Evolutionary conservation across 805 yeast genomes (phyloP), one percentile per base, ranked within the genome.

Genomic region (Yarrowia yakushimensis): DNA sequence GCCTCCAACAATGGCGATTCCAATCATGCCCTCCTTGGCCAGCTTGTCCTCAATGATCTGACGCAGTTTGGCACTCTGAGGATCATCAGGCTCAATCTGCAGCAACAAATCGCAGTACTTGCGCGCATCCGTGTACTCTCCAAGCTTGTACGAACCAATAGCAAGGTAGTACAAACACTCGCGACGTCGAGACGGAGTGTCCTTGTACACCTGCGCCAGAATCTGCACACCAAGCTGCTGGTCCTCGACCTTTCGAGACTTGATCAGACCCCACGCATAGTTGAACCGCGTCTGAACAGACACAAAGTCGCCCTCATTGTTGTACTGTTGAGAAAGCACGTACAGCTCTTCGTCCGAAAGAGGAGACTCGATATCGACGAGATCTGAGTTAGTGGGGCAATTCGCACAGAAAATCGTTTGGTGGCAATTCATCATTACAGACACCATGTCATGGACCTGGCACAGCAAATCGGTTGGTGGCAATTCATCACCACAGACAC

Each of bases 221-320:
- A 93, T 78, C 62, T 83, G 85, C 17, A 94, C 84, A 0, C 98
- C 99, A 57, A 86, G 79, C 68, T 87, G 80, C 70, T 89, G 96
- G 65, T 88, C 87, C 39, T 78, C 80, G 22, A 79, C 77, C 55
- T 80, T 78, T 57, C 74, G 71, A 1, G 96, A 85, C 72, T 90
- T 92, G 66, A 96, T 83, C 57, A 94, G 78, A 3, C 96, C 99
- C 99, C 99, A 94, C 0, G 97, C 96, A 69, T 88, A 89, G 74
- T 96, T 94, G 80, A 94, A 94, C 63, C 85, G 82, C 2, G 97
- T 86, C 73, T 91, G 97, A 0, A 88, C 81, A 0, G 92, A 80
- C 0, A 90, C 91, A 39, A 81, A 78, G 5, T 94, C 96, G 31
- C 88, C 85, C 72, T 94, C 98, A 1, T 86, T 78, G 27, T 84